phyloP scores from a whole-genome alignment of 805 yeast species.

The Wickerhamomyces subpelliculosus region DNA sequence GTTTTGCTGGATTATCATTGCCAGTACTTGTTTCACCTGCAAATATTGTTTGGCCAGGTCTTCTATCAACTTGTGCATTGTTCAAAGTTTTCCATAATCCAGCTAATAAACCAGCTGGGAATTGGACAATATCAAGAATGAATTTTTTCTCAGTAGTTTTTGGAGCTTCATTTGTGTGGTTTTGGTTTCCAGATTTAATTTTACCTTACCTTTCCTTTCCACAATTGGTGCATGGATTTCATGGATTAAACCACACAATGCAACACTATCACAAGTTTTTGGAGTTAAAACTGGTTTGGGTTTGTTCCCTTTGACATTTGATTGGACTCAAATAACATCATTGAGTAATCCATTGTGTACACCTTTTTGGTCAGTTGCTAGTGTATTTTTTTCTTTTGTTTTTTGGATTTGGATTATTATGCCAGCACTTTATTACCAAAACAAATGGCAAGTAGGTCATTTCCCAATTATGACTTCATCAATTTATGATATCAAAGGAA shows the following conservation, averaged over 20 bases:
- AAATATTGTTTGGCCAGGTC: slow-evolving; percentile 62
- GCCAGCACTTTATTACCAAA: slow-evolving; percentile 51
- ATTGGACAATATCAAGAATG: slow-evolving; percentile 48
- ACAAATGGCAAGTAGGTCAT: slow-evolving; percentile 53
- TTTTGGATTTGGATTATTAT: slow-evolving; percentile 11
- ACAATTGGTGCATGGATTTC: slow-evolving; percentile 57
- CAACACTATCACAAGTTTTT: slow-evolving; percentile 53
- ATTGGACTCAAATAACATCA: slow-evolving; percentile 54
- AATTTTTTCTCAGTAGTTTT: slow-evolving; percentile 38
- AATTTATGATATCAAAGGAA: slow-evolving; percentile 44
- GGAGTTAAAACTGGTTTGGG: slow-evolving; percentile 60
- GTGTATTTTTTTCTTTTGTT: not conserved
- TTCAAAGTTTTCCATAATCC: slow-evolving; percentile 38
- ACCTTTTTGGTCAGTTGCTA: not conserved
- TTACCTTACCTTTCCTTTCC: slow-evolving; percentile 36
- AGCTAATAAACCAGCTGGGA: slow-evolving; percentile 10
- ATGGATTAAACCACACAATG: slow-evolving; percentile 47
- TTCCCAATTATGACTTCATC: slow-evolving; percentile 48
- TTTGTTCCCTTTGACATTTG: slow-evolving; percentile 59
- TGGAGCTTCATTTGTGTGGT: slow-evolving; percentile 39
- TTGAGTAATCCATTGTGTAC: slow-evolving; percentile 13
- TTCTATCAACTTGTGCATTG: slow-evolving; percentile 52
- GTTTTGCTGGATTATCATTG: slow-evolving; percentile 56
- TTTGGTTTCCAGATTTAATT: slow-evolving; percentile 51
- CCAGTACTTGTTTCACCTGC: slow-evolving; percentile 55